These are phyloP conservation scores for Boletus subcaerulescens DNA, from an alignment of 768 basidiomycete species.

Conservation along the genomic window DNA sequence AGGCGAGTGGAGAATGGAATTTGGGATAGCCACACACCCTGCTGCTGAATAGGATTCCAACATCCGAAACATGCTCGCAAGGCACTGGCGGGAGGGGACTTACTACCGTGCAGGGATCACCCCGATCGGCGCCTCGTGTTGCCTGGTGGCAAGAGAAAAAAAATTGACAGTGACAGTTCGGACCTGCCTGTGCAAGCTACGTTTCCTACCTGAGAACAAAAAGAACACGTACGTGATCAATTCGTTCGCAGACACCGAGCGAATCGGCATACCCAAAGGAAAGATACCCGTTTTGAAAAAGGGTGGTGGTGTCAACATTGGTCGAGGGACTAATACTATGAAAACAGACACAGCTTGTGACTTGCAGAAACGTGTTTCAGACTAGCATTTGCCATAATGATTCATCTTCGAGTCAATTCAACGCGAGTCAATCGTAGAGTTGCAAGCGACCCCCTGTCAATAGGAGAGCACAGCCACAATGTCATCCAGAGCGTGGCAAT, in stretches of 20 bases:
- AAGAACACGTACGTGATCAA: conserved; percentile 1
- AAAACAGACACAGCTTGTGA: not conserved
- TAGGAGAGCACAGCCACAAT: conserved; percentile 13
- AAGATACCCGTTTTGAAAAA: no score
- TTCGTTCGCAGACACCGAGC: not conserved
- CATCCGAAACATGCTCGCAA: not conserved
- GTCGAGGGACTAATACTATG: no score
- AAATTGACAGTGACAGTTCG: conserved; percentile 7
- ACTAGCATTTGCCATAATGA: not conserved
- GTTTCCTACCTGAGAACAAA: conserved; percentile 12
- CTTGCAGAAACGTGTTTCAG: not conserved
- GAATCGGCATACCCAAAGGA: not conserved
- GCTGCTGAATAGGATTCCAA: not conserved
- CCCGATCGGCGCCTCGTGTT: not conserved
- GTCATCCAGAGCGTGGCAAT: no score
- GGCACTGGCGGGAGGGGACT: not conserved
- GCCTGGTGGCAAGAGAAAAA: conserved; percentile 5
- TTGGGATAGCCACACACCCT: not conserved
- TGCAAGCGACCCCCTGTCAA: no score
- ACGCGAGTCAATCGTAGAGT: not conserved
- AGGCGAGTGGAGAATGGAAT: conserved; percentile 11
- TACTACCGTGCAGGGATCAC: conserved; percentile 12
- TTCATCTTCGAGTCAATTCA: not conserved
- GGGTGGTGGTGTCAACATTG: no score
- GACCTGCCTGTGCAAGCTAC: not conserved